Base-by-base conservation (phyloP, 2,329 filamentous ascomycete genomes). In the Fusarium brachygibbosum region DNA sequence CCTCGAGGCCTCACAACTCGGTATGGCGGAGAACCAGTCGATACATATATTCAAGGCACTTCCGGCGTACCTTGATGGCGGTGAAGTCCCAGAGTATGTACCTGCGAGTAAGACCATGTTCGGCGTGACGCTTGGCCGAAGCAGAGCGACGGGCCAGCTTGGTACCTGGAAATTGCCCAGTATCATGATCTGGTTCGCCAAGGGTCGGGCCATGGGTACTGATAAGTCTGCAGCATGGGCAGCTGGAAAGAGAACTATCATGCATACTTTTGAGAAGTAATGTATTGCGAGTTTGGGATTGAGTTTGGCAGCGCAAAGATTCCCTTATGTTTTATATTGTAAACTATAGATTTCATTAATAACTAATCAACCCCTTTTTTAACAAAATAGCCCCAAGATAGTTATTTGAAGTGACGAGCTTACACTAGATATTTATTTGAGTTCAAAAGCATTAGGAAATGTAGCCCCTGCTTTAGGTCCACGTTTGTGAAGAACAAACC, bases 91-190 rank as follows among this genome's bases (percentile, higher is more conserved):
- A 16, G 76, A 78, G 52, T 81, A 82, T 68, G 49, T 63, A 34
- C 68, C 72, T 10, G 68, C 55, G 34, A 62, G 69, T 16, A 79
- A 78, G 73, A 49, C 75, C 14, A 67, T 79, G 57, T 71, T 78
- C n/a, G 80, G 63, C 6, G 61, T 83, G 28, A 82, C 82, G 2
- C 55, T 84, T 14, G 83, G 82, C 1, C 76, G 79, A 50, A 79
- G 76, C 62, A 76, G 78, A 14, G 81, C 72, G 5, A 79, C 79
- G 0, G 81, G 81, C 2, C 80, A 82, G 68, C 66, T 81, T 52
- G 78, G 78, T 12, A 72, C 51, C 2, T 76, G 77, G 58, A 81
- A 80, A 74, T 16, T 81, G n/a, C 79, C 79, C 12, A 79, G 79
- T 59, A 69, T 80, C 40, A 21, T 82, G 23, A 71, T 82, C 32